A percentile compares a stretch with the other conserved stretches of the same genome.
These are phyloP conservation scores for Ophiostoma quercus DNA, from an alignment of 2,329 filamentous ascomycete species.

Conservation along the genomic window DNA sequence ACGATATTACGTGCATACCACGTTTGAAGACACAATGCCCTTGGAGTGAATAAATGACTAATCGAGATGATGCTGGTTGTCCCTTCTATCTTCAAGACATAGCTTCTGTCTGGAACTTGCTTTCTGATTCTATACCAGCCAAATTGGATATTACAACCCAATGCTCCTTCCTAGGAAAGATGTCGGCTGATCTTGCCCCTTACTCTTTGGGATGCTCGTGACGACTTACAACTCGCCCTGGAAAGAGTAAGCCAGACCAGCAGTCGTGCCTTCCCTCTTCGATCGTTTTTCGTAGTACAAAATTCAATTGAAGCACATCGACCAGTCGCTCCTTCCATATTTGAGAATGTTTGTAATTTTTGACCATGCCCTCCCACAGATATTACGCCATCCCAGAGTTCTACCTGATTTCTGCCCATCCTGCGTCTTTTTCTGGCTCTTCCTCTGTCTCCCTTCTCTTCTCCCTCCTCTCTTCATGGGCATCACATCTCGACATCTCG, in stretches of 20 bases:
- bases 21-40: too few species aligned
- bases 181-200: neutral
- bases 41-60: too few species aligned
- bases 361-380: constrained; percentile 1
- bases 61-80: too few species aligned
- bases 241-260: neutral
- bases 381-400: neutral
- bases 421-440: neutral
- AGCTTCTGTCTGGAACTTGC: too few species aligned
- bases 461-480: neutral
- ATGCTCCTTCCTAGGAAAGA: neutral
- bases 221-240: neutral
- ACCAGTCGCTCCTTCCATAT: neutral
- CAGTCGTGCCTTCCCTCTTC: neutral
- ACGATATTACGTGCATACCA: too few species aligned
- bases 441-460: neutral
- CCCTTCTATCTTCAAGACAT: too few species aligned
- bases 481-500: neutral
- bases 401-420: neutral
- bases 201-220: neutral
- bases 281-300: neutral
- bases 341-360: neutral
- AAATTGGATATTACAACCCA: neutral
- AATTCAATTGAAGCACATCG: neutral
- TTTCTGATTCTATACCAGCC: neutral